Base-by-base conservation (phyloP, 352 stramenopile species). In the Pythium angustatum region DNA sequence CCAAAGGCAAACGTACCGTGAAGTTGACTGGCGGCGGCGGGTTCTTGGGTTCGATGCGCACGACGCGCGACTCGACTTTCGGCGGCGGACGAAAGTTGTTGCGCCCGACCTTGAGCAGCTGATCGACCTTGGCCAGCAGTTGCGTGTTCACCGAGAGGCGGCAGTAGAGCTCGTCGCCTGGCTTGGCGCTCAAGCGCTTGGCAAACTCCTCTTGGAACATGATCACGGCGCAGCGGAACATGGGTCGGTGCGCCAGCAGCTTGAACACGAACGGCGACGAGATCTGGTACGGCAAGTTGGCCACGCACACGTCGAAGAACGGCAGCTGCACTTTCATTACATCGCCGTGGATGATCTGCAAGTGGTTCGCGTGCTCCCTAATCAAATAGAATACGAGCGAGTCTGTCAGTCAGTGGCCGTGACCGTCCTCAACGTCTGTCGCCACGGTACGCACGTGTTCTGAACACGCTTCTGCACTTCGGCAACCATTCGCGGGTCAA, bases 141-240 rank as follows among this genome's bases (percentile, higher is more conserved):
- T 99, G 97, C 50, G 96, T 99, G 83, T 99, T 99, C 14, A 99
- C 98, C 36, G 92, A 98, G 44, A 99, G 78, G 47, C 97, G 91
- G 78, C 97, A 99, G 81, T 99, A 99, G 41, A 99, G 73, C 36
- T 98, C 90, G 68, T 99, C 97, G 27, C 96, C 96, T 1, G 97
- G 97, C 82, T 96, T 96, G 59, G 97, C 97, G 43, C 94, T 98
- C n/a, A 99, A 76, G 14, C 98, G 89, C 77, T 99, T 94, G 30
- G 98, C 98, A 66, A 99, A 99, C 72, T 99, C 98, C 58, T 98
- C 90, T 68, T 98, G 97, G 75, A 99, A 99, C 98, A 99, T 99
- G 78, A 99, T 95, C 24, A 99, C 97, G 12, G 98, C 98, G 68
- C 94, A 99, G 50, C 97, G 93, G 71, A 99, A 99, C 85, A 99